Conservation (phyloP, 306 rosid genomes). For the Glycine latifolia region DNA sequence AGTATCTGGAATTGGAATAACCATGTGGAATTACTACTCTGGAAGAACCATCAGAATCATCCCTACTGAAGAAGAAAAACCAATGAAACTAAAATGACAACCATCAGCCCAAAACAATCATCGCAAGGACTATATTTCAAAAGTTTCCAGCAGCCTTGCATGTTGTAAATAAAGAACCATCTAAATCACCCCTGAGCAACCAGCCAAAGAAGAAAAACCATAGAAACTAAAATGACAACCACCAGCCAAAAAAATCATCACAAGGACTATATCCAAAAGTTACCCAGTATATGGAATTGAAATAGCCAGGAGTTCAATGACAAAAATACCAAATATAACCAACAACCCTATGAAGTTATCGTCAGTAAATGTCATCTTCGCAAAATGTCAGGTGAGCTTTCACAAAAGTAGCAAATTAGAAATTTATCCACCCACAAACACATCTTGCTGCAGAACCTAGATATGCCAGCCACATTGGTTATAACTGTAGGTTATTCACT, state of each 20-base stretch:
- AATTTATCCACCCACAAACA: constrained; percentile 47
- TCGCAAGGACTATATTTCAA: too few relatives aligned
- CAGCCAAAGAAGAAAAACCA: constrained; percentile 11
- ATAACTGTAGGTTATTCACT: constrained; percentile 41
- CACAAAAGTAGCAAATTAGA: constrained; percentile 30
- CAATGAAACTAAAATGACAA: too few relatives aligned
- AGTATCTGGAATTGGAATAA: too few relatives aligned
- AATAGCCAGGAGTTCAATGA: constrained; percentile 44
- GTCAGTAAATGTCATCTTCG: constrained; percentile 42
- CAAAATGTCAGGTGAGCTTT: constrained; percentile 47
- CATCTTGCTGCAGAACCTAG: constrained; percentile 44
- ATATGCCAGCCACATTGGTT: constrained; percentile 47
- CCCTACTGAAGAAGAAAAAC: neutral
- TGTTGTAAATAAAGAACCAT: neutral
- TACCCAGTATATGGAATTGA: constrained; percentile 4
- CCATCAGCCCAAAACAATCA: too few relatives aligned
- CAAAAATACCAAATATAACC: constrained; percentile 50
- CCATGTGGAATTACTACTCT: constrained; percentile 8
- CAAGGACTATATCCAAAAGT: constrained; percentile 6
- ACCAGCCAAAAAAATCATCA: constrained; percentile 3
- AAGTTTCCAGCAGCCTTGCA: neutral
- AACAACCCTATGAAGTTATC: constrained; percentile 37
- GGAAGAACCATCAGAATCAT: constrained; percentile 3
- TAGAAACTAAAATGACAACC: constrained; percentile 13
- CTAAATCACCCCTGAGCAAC: neutral